Evolutionary conservation across 2,329 filamentous ascomycete genomes (phyloP).

Genomic region (Fusarium sp.): DNA sequence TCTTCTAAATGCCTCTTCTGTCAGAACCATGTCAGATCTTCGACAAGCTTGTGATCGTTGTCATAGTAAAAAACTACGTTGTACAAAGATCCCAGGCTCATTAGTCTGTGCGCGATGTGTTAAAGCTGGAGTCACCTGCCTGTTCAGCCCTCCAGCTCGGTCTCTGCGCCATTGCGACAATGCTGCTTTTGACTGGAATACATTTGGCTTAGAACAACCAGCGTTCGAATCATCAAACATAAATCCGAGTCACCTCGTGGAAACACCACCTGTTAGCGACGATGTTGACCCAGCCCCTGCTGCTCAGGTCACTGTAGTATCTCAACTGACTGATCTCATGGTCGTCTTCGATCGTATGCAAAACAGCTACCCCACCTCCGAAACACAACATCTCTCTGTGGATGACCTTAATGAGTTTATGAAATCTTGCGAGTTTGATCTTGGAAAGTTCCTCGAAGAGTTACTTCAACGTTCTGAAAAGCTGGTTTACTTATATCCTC

Average conservation of each 20-base stretch:
- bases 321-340: conserved; percentile 42
- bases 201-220: conserved; percentile 27
- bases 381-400: conserved; percentile 41
- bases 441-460: conserved; percentile 50
- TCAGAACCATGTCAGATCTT: conserved; percentile 40
- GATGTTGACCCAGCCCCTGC: background rate
- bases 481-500: conserved; percentile 53
- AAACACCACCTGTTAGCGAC: conserved; percentile 26
- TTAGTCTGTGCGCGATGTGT: conserved; percentile 56
- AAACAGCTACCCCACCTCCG: conserved; percentile 16
- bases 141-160: conserved; percentile 57
- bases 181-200: conserved; percentile 41
- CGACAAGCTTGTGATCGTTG: conserved; percentile 59
- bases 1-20: background rate
- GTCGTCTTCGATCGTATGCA: conserved; percentile 42
- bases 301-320: conserved; percentile 15
- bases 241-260: background rate
- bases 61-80: conserved; percentile 62
- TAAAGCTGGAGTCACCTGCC: conserved; percentile 56
- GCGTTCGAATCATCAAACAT: background rate
- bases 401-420: conserved; percentile 43
- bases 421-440: conserved; percentile 42
- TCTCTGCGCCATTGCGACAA: conserved; percentile 31
- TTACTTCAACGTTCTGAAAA: conserved; percentile 53
- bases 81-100: conserved; percentile 55